Evolutionary conservation across 2,329 filamentous ascomycete genomes (phyloP), one percentile per base, ranked within the genome.

Genomic region (Juglanconis sp.): DNA sequence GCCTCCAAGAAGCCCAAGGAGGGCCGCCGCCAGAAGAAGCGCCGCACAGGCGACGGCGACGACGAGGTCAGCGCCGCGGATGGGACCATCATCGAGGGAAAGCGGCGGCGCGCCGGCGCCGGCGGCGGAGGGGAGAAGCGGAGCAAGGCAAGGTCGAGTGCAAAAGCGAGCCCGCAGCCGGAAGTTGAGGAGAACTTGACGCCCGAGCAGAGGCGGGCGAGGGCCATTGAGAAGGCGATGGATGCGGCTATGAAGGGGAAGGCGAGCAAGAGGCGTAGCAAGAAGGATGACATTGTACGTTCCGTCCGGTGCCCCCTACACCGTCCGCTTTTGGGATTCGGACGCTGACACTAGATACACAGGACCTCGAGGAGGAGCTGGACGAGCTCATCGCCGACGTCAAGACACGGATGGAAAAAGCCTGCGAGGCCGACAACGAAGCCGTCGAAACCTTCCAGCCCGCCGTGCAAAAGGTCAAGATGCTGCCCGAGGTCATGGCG

Each of bases 311-410:
- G n/a, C 30, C n/a, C n/a, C 11, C 36, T 38, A 46, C 38, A 38
- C 36, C 65, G 4, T 47, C n/a, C 15, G 4, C 5, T 36, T 65
- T 52, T 52, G 5, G 13, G 4, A n/a, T 35, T 36, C 34, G 50
- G 31, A 56, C 31, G 44, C 68, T 72, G 66, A 73, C 66, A 49
- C 2, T 52, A n/a, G 17, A 51, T 17, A 35, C 63, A 10, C 68
- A 94, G 90, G 94, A 98, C 66, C 82, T 98, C 51, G 93, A 97
- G 72, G 88, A 92, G 68, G 88, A 90, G 76, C 90, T 94, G 66
- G 95, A 98, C 72, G 90, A 92, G 49, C 89, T 96, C 70, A 92
- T 99, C 65, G 91, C 91, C 60, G 83, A 89, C 53, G 88, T 99
- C 73, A 95, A 95, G 70, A 83, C 90, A 57, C 87, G 87, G 59